These are phyloP conservation scores for Hypomyces rosellus DNA, from an alignment of 2,329 filamentous ascomycete species.

Conservation along the genomic window DNA sequence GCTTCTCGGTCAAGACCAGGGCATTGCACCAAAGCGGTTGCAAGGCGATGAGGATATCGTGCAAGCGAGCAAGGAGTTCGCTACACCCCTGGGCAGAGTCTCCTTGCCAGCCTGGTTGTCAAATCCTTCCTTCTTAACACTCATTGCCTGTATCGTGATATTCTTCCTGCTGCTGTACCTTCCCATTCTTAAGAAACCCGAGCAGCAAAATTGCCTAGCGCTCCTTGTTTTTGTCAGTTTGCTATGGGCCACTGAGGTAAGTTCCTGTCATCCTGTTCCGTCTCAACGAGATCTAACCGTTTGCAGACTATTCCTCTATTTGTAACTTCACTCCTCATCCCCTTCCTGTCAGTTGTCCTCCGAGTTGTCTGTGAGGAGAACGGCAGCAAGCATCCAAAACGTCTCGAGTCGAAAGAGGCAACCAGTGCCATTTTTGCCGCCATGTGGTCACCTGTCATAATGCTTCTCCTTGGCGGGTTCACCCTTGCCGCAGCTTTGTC, in stretches of 20 bases:
- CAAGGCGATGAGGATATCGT: constrained; percentile 76
- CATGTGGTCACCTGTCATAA: constrained; percentile 99
- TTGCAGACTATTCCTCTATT: constrained; percentile 84
- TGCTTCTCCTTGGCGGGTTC: constrained; percentile 93
- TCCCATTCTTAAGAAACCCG: constrained; percentile 76
- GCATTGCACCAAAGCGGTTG: constrained; percentile 60
- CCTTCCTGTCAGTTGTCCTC: constrained; percentile 84
- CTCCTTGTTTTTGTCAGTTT: constrained; percentile 90
- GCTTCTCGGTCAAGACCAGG: constrained; percentile 68
- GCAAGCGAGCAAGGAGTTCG: constrained; percentile 58
- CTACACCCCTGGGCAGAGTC: constrained; percentile 74
- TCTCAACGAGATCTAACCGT: constrained; percentile 9
- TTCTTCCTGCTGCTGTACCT: constrained; percentile 70
- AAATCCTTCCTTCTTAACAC: constrained; percentile 71
- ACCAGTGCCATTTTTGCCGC: constrained; percentile 81
- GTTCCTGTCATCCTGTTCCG: constrained; percentile 13
- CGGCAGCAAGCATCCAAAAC: constrained; percentile 46
- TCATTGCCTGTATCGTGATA: constrained; percentile 62
- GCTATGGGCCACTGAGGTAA: constrained; percentile 91
- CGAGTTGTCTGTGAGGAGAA: constrained; percentile 75
- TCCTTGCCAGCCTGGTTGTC: constrained; percentile 75
- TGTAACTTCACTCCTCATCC: constrained; percentile 88
- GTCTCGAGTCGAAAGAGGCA: constrained; percentile 73
- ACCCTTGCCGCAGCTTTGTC: constrained; percentile 91
- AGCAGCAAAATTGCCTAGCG: constrained; percentile 94